Percentiles rank a stretch among this genome's conserved stretches.
Conservation (phyloP, 2,329 filamentous ascomycete species). For the Colletotrichum paranaense region DNA sequence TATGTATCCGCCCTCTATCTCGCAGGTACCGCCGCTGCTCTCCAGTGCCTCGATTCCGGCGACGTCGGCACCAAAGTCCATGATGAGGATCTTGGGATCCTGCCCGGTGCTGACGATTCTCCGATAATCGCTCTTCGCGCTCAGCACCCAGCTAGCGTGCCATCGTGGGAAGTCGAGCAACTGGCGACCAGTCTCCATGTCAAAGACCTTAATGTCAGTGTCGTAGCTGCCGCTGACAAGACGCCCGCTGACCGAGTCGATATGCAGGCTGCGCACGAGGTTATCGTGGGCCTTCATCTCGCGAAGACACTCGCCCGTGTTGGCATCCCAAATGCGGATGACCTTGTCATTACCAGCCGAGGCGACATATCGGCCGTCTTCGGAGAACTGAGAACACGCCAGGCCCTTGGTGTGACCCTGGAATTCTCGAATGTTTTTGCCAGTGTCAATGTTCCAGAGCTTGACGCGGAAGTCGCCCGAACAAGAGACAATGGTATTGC, state of each 20-base stretch:
- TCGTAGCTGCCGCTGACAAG: constrained; percentile 95
- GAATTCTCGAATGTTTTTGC: constrained; percentile 91
- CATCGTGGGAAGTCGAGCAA: constrained; percentile 91
- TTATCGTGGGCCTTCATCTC: constrained; percentile 86
- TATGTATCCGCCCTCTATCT: constrained; percentile 47
- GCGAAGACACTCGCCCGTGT: constrained; percentile 85
- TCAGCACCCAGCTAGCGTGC: constrained; percentile 97
- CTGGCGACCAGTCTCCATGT: constrained; percentile 82
- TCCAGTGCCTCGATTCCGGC: constrained; percentile 69
- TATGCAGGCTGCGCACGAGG: constrained; percentile 89
- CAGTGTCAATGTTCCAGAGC: constrained; percentile 93
- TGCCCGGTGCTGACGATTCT: constrained; percentile 95
- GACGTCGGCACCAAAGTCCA: constrained; percentile 84
- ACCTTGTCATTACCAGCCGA: constrained; percentile 95
- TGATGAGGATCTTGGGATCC: constrained; percentile 89
- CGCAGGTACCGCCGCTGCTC: constrained; percentile 52
- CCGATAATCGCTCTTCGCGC: constrained; percentile 94
- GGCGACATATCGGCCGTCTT: constrained; percentile 92
- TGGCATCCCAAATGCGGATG: constrained; percentile 96
- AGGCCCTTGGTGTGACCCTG: constrained; percentile 90
- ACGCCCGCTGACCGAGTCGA: constrained; percentile 87
- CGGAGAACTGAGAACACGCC: constrained; percentile 94
- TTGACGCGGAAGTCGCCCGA: constrained; percentile 94
- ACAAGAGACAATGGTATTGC: constrained; percentile 92
- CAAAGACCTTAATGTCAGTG: constrained; percentile 93